Percentiles rank a stretch among this genome's conserved stretches.
These are phyloP conservation scores for Talaromyces verruculosus DNA, from an alignment of 2,329 filamentous ascomycete species.

Conservation along the genomic window DNA sequence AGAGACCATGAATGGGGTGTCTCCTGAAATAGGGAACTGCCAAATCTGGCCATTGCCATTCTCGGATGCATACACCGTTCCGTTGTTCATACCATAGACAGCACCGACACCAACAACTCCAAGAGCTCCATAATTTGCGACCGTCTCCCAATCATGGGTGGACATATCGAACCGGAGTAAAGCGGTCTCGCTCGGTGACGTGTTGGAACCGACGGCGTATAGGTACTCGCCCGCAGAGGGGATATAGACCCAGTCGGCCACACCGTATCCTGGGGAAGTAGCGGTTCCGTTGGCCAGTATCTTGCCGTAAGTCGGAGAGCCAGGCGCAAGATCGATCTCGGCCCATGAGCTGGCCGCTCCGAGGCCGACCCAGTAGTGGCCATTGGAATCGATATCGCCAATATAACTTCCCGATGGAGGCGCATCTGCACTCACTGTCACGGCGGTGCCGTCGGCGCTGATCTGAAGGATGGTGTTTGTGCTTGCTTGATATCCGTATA, in stretches of 20 bases:
- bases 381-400: not conserved
- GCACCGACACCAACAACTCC: not conserved
- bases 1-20: not conserved
- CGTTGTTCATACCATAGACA: constrained; percentile 15
- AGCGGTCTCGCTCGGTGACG: not conserved
- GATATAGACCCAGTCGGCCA: constrained; percentile 9
- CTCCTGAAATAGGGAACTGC: constrained; percentile 1
- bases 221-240: not conserved
- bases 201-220: not conserved
- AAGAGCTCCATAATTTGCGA: constrained; percentile 2
- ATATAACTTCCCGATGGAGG: not conserved
- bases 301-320: not conserved
- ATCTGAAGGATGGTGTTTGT: not conserved
- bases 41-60: constrained; percentile 17
- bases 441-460: not conserved
- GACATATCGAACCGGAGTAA: constrained; percentile 9
- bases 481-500: not conserved
- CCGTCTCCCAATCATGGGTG: not conserved
- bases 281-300: not conserved
- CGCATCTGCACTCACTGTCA: not conserved
- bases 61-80: constrained; percentile 9
- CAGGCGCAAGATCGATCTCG: not conserved
- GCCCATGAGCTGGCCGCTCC: not conserved
- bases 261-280: not conserved
- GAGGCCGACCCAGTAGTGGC: not conserved